phyloP scores from a whole-genome alignment of 768 basidiomycete species.

The Termitomyces sp. region DNA sequence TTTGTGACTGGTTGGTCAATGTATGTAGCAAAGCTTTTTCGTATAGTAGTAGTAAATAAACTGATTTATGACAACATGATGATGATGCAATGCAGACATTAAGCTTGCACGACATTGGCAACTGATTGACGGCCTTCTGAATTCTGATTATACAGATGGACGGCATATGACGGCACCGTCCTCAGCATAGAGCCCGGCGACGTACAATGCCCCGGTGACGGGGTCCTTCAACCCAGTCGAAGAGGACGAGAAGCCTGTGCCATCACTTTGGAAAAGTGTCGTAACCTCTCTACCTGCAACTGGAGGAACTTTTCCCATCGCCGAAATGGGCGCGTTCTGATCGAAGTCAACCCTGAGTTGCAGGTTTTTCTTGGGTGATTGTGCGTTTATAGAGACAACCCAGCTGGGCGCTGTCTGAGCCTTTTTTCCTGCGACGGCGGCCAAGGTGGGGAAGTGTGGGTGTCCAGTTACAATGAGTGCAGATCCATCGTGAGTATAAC shows the following conservation, averaged over 20 bases:
- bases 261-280: conserved; percentile 73
- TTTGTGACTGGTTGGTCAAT: conserved; percentile 9
- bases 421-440: conserved; percentile 37
- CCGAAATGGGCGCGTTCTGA: conserved; percentile 41
- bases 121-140: background rate
- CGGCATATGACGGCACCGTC: conserved; percentile 48
- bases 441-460: conserved; percentile 53
- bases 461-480: conserved; percentile 59
- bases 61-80: conserved; percentile 3
- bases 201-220: conserved; percentile 40
- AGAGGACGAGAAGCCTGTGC: conserved; percentile 51
- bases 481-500: conserved; percentile 38
- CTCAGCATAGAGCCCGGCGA: conserved; percentile 53
- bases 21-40: conserved; percentile 13
- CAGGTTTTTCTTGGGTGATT: conserved; percentile 4
- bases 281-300: conserved; percentile 35
- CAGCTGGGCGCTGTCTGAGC: conserved; percentile 48
- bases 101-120: background rate
- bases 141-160: background rate
- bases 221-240: conserved; percentile 49
- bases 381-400: conserved; percentile 41
- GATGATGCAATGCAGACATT: background rate
- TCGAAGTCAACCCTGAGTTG: conserved; percentile 27
- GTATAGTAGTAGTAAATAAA: conserved; percentile 9
- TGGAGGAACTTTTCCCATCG: conserved; percentile 31